A percentile compares a stretch with the other conserved stretches of the same genome.
Evolutionary conservation across 2,329 filamentous ascomycete species (phyloP).

Genomic region (Colletotrichum graminicola): DNA sequence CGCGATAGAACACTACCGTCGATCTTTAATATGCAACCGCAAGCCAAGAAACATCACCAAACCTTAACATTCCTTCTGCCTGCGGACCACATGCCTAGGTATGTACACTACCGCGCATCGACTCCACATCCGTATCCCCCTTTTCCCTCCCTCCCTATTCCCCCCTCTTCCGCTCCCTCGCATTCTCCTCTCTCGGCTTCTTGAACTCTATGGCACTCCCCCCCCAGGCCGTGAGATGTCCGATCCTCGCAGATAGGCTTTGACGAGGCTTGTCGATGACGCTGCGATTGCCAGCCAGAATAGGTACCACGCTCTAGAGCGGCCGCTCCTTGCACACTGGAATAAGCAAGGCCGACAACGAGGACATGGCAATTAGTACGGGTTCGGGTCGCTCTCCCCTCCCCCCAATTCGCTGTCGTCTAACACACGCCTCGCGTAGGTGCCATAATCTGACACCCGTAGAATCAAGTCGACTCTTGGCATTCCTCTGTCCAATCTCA

Average conservation of each 20-base stretch:
- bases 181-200: neutral
- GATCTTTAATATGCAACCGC: conserved; percentile 6
- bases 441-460: neutral
- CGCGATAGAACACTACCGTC: neutral
- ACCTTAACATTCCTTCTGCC: conserved; percentile 22
- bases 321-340: conserved; percentile 19
- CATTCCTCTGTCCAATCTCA: neutral
- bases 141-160: neutral
- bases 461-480: conserved; percentile 1
- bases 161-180: neutral
- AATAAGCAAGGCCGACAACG: neutral
- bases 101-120: neutral
- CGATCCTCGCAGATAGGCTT: conserved; percentile 33
- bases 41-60: neutral
- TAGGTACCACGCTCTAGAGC: conserved; percentile 13
- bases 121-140: neutral
- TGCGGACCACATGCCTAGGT: neutral
- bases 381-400: neutral
- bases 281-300: neutral
- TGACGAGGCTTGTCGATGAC: conserved; percentile 17
- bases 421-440: conserved; percentile 10
- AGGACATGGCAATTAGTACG: neutral
- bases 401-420: neutral
- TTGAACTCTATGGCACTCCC: neutral
- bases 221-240: conserved; percentile 16